A percentile compares a stretch with the other conserved stretches of the same genome.
Evolutionary conservation across 176 grass and related monocot genomes (phyloP).

Genomic region (Eragrostis curvula): DNA sequence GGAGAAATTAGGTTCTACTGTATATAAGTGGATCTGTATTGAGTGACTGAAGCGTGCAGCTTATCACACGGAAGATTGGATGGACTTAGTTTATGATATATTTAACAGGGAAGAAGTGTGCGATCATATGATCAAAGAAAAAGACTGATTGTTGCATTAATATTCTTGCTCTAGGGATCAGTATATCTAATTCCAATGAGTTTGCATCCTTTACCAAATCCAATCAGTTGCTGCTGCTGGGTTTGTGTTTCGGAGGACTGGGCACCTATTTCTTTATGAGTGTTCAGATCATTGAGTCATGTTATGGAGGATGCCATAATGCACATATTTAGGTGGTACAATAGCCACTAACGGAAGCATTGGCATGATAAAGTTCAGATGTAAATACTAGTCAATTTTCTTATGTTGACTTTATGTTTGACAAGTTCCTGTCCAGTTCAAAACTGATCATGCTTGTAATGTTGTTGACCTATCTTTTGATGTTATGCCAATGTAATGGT

Average conservation of each 20-base stretch:
- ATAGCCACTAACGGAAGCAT: not conserved
- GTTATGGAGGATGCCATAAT: conserved; percentile 15
- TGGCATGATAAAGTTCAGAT: conserved; percentile 20
- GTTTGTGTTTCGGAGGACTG: conserved; percentile 12
- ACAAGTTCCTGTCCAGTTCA: conserved; percentile 17
- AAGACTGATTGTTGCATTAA: conserved; percentile 6
- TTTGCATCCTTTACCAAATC: conserved; percentile 24
- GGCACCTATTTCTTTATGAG: conserved; percentile 21
- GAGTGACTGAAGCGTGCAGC: conserved; percentile 17
- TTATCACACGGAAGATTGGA: conserved; percentile 30
- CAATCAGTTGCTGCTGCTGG: conserved; percentile 5
- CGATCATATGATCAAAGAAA: conserved; percentile 1
- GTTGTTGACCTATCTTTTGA: not conserved
- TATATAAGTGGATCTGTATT: conserved; percentile 35
- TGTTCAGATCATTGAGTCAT: conserved; percentile 13
- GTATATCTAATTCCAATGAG: conserved; percentile 2
- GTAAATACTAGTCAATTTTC: conserved; percentile 44
- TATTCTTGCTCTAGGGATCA: conserved; percentile 25
- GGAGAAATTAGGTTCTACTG: conserved; percentile 25
- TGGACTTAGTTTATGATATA: not conserved
- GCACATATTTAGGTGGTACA: conserved; percentile 14
- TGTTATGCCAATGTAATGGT: conserved; percentile 23
- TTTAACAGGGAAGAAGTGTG: conserved; percentile 9
- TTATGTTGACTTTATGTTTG: not conserved
- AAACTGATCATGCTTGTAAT: conserved; percentile 29